Conservation (phyloP, 371 early-diverging fungal genomes). For the Syncephalastrum monosporum region DNA sequence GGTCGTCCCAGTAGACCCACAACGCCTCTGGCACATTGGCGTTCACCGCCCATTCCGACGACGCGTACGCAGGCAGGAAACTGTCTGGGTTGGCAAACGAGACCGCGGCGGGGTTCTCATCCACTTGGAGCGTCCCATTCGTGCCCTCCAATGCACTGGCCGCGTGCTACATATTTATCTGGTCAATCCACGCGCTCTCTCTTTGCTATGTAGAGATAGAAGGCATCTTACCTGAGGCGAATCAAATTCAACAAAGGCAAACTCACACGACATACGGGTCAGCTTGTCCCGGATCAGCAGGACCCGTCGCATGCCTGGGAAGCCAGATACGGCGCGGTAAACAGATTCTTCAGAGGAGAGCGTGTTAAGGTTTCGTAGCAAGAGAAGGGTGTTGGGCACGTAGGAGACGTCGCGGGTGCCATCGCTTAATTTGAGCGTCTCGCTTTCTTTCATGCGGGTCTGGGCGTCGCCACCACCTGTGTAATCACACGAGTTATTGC, state of each 20-base stretch:
- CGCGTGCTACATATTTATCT: slow-evolving; percentile 19
- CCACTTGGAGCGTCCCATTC: slow-evolving; percentile 33
- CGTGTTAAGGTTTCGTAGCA: slow-evolving; percentile 52
- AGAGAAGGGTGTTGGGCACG: slow-evolving; percentile 35
- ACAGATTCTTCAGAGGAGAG: slow-evolving; percentile 57
- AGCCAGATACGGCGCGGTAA: slow-evolving; percentile 21
- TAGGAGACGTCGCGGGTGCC: slow-evolving; percentile 49
- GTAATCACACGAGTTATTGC: neutral
- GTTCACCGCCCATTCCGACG: slow-evolving; percentile 44
- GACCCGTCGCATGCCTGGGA: slow-evolving; percentile 31
- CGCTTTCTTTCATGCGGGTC: slow-evolving; percentile 19
- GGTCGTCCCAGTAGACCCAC: slow-evolving; percentile 56
- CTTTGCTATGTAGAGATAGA: neutral
- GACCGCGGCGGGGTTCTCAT: slow-evolving; percentile 30
- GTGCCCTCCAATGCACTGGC: slow-evolving; percentile 26
- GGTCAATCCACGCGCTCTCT: neutral
- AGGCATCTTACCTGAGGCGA: slow-evolving; percentile 27
- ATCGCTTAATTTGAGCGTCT: slow-evolving; percentile 48
- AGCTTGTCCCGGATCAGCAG: slow-evolving; percentile 55
- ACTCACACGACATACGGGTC: slow-evolving; percentile 55
- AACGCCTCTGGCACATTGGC: slow-evolving; percentile 34
- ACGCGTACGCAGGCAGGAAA: slow-evolving; percentile 53
- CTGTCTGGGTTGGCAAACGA: slow-evolving; percentile 50
- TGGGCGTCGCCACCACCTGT: no score
- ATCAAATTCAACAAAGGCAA: slow-evolving; percentile 56